phyloP scores from a whole-genome alignment of 75 land plant genomes.

The Sequoia sempervirens region DNA sequence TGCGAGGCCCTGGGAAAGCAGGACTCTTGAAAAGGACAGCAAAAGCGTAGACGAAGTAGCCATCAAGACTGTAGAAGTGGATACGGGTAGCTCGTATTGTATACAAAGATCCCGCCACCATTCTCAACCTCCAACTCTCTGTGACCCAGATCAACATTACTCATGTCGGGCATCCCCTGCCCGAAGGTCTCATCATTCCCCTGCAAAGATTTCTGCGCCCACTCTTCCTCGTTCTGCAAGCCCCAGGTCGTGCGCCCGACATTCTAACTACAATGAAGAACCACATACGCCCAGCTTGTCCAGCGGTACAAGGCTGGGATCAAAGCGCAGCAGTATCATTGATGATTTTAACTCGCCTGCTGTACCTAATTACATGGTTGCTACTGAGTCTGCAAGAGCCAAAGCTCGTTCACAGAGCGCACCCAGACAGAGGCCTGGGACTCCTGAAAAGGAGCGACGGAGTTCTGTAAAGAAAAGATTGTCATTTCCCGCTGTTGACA shows the following conservation, averaged over 20 bases:
- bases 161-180: background rate
- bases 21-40: constrained; percentile 29
- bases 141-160: background rate
- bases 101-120: constrained; percentile 16
- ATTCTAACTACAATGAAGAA: constrained; percentile 15
- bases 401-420: constrained; percentile 80
- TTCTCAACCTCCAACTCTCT: background rate
- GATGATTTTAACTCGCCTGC: constrained; percentile 20
- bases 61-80: constrained; percentile 68
- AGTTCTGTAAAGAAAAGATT: constrained; percentile 62
- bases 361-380: constrained; percentile 93
- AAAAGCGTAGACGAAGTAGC: constrained; percentile 8
- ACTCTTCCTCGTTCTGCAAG: constrained; percentile 58
- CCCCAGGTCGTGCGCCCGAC: constrained; percentile 41
- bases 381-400: constrained; percentile 92
- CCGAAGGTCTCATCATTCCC: constrained; percentile 13
- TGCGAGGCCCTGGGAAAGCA: constrained; percentile 66
- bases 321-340: constrained; percentile 17
- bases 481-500: constrained; percentile 51
- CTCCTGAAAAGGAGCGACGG: constrained; percentile 63
- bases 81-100: constrained; percentile 19
- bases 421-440: constrained; percentile 77
- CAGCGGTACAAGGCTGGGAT: constrained; percentile 7
- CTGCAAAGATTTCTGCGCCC: constrained; percentile 8
- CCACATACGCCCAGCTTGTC: constrained; percentile 22